phyloP scores from a whole-genome alignment of 371 early-diverging fungal genomes.

The Nematocida sp. region DNA sequence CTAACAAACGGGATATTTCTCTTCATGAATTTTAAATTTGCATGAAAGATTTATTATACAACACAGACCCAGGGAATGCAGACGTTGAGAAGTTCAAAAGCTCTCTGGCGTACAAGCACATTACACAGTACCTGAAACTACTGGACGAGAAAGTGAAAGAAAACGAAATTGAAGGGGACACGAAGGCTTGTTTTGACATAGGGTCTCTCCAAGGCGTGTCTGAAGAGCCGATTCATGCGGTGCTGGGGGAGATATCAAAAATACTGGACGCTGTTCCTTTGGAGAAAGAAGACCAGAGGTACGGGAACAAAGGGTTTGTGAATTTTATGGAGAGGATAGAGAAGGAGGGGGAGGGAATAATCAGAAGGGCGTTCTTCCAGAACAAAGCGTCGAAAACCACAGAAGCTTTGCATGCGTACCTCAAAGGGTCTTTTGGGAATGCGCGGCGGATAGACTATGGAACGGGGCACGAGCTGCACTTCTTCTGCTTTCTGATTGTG shows the following conservation, averaged over 20 bases:
- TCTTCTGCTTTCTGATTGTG: constrained; percentile 75
- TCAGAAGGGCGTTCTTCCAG: neutral
- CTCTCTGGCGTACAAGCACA: constrained; percentile 23
- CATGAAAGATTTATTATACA: neutral
- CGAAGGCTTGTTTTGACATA: neutral
- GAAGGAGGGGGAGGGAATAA: neutral
- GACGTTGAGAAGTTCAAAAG: constrained; percentile 34
- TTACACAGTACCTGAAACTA: constrained; percentile 3
- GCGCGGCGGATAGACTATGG: constrained; percentile 93
- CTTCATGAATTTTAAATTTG: constrained; percentile 13
- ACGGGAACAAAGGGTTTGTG: constrained; percentile 45
- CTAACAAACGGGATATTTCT: constrained; percentile 8
- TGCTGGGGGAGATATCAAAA: constrained; percentile 1
- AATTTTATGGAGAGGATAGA: constrained; percentile 16
- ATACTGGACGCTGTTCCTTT: constrained; percentile 13
- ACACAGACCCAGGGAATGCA: neutral
- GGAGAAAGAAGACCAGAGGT: constrained; percentile 37
- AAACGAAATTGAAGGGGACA: constrained; percentile 16
- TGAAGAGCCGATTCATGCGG: neutral
- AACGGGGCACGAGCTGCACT: constrained; percentile 94
- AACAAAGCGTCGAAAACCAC: neutral
- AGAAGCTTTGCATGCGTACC: constrained; percentile 72
- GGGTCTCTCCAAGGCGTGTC: neutral
- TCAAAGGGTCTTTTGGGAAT: constrained; percentile 82
- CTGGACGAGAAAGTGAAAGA: constrained; percentile 19